A percentile compares a stretch with the other conserved stretches of the same genome.
Conservation (phyloP, 106 monocot species). For the Dioscorea dumetorum region DNA sequence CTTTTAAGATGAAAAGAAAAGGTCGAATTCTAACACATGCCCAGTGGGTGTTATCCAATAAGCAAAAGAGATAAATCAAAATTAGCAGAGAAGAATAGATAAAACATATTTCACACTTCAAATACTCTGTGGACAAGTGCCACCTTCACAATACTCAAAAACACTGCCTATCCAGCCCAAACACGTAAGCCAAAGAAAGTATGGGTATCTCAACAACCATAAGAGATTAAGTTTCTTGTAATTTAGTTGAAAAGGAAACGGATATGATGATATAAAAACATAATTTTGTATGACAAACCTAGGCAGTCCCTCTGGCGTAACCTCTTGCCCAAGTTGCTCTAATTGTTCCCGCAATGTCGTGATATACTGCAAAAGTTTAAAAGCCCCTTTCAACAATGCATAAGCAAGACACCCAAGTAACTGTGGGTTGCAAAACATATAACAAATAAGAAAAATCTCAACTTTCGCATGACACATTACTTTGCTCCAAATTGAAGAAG, state of each 20-base stretch:
- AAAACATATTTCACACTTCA: too few species aligned
- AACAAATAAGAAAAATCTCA: too few species aligned
- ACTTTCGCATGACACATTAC: too few species aligned
- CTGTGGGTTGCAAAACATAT: too few species aligned
- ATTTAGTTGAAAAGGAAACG: background rate
- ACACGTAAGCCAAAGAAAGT: background rate
- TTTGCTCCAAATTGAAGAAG: too few species aligned
- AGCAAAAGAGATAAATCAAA: background rate
- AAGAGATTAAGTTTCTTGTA: background rate
- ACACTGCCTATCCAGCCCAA: too few species aligned
- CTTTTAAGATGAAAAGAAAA: background rate
- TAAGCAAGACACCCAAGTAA: too few species aligned
- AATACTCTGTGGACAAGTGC: too few species aligned
- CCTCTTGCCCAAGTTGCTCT: constrained; percentile 54
- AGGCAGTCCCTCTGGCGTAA: constrained; percentile 35
- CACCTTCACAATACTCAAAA: too few species aligned
- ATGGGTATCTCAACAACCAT: background rate
- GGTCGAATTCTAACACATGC: background rate
- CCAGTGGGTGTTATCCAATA: background rate
- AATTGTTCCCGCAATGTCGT: constrained; percentile 54
- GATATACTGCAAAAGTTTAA: constrained; percentile 39
- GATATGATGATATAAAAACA: background rate
- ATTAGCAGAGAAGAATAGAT: too few species aligned
- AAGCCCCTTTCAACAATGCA: background rate
- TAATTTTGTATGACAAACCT: constrained; percentile 17